Evolutionary conservation across 345 rosid genomes (phyloP), one percentile per base, ranked within the genome.

Genomic region (Camelina laxa): DNA sequence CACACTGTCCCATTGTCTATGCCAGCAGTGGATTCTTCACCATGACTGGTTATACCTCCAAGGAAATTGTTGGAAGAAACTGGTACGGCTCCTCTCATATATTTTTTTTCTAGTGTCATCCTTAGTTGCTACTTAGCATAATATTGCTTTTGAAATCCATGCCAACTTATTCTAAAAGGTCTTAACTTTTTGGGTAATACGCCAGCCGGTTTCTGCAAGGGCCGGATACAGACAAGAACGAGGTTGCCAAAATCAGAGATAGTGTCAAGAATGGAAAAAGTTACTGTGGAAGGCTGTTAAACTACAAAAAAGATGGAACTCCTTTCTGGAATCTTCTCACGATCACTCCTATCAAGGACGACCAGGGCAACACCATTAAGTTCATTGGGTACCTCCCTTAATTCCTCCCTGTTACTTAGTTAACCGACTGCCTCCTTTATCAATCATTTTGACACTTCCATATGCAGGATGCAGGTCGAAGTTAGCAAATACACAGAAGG

Each of bases 241-340:
- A 91, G 81, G 92, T 95, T 76, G 84, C 72, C 27, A 91, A 90
- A 84, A 87, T 95, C 68, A 78, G 92, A 83, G 88, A 84, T 14
- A 85, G 93, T 3, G 96, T 95, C 41, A 90, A 79, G 83, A 83
- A 70, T 22, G 93, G 97, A 27, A 85, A 54, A 39, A 89, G 90
- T 82, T 90, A 85, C 88, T 86, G 93, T 17, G 97, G 99, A 8
- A 87, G 97, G 86, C 88, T 95, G 17, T 85, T 95, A 69, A 91
- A 95, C 83, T 95, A 95, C 87, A 91, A 95, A 86, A 95, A 90
- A 73, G 82, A 95, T 30, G 91, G 89, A 24, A 91, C 89, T 16
- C 93, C 99, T 48, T 95, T 95, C 82, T 91, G 99, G 99, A 95
- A 95, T 82, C 97, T 95, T 70, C 92, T 91, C 79, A 95, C 99